Evolutionary conservation across 352 stramenopile genomes (phyloP).

Genomic region (Bremia lactucae): DNA sequence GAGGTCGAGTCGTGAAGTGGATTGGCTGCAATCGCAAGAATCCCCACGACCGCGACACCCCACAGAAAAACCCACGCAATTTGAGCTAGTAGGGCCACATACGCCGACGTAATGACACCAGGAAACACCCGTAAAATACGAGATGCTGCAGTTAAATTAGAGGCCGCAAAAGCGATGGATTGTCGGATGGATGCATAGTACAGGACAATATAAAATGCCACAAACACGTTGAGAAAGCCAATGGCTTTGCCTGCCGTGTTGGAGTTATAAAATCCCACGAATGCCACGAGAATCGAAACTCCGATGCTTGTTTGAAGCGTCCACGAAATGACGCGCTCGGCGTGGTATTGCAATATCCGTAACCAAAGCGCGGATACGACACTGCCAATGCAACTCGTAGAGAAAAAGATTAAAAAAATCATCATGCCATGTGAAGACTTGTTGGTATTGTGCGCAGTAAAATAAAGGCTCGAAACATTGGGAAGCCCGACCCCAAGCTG

Average conservation of each 20-base stretch:
- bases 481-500: constrained; percentile 63
- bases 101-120: constrained; percentile 51
- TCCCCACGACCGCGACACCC: constrained; percentile 61
- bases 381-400: constrained; percentile 52
- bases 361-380: constrained; percentile 68
- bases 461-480: constrained; percentile 68
- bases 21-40: constrained; percentile 46
- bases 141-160: constrained; percentile 59
- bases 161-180: constrained; percentile 71
- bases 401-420: constrained; percentile 57
- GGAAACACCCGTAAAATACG: constrained; percentile 71
- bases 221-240: constrained; percentile 73
- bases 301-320: constrained; percentile 58
- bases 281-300: constrained; percentile 33
- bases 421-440: constrained; percentile 59
- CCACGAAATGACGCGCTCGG: constrained; percentile 53
- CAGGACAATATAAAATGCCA: constrained; percentile 42
- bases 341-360: constrained; percentile 62
- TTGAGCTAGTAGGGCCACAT: constrained; percentile 50
- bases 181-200: constrained; percentile 60
- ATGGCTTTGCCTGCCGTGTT: constrained; percentile 67
- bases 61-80: constrained; percentile 68
- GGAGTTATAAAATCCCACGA: constrained; percentile 59
- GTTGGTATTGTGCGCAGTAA: constrained; percentile 55
- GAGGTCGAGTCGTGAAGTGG: constrained; percentile 43